Base-by-base conservation (phyloP, 2,329 filamentous ascomycete genomes). In the Simplicillium aogashimaense region DNA sequence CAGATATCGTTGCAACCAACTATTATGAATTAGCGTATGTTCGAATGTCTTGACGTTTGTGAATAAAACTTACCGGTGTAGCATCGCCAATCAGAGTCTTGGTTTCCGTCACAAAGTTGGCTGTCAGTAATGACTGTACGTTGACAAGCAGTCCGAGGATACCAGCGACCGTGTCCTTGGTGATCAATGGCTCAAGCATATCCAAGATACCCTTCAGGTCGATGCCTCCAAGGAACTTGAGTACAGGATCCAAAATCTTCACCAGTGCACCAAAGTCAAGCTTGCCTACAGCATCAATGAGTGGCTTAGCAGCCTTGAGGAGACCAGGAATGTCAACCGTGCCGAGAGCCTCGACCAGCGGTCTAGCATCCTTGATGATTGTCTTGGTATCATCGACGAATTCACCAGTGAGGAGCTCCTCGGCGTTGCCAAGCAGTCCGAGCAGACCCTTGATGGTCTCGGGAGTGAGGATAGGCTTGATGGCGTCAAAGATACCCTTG, bases 311-410 rank as follows among this genome's bases (percentile, higher is more conserved):
- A 20, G 58, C 49, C 13, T 59, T 49, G 11, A 66, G 38, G 7
- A 67, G 51, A 10, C 58, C 57, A 17, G 52, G 50, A 3, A 68
- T 45, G 31, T 68, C 61, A n/a, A 66, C 50, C 13, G 50, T 50
- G 33, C 53, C 50, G 2, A 68, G 51, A 0, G 56, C 52, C 3
- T 48, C 49, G 20, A 67, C 47, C 8, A 67, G 50, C 0, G 63
- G 63, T 9, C 57, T 58, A 1, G 61, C 63, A 2, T 56, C 62
- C 7, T 51, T 51, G 14, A 64, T 56, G 15, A 65, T 55, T 0
- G 55, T 60, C 8, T 64, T 58, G 0, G 61, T 67, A 35, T 64
- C 54, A 37, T 65, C 63, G 48, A 66, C 63, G 36, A 66, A 65
- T 11, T 56, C 54, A 35, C 42, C 40, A 1, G 55, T 64, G 18